Conservation (phyloP, 306 rosid species). For the Cyclanthera cordifolia region DNA sequence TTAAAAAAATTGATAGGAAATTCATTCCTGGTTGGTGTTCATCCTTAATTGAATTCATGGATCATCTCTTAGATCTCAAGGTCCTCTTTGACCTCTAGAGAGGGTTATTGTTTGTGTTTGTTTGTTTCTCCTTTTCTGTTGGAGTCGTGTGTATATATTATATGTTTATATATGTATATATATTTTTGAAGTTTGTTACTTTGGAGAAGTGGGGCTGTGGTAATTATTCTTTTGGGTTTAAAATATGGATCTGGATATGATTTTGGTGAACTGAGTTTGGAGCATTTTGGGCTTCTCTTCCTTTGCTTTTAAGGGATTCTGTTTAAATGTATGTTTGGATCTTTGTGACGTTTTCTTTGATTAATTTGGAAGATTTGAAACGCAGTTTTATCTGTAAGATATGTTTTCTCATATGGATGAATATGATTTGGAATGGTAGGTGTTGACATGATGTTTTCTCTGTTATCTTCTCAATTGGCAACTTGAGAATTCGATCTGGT, state of each 20-base stretch:
- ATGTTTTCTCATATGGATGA: not conserved
- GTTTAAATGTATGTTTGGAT: not conserved
- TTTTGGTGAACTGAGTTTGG: not conserved
- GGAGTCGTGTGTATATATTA: too few species aligned
- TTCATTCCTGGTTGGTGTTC: too few species aligned
- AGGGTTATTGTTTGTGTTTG: too few species aligned
- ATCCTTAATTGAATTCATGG: too few species aligned
- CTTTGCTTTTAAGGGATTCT: slow-evolving; percentile 7
- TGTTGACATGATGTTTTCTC: not conserved
- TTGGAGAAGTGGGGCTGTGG: not conserved
- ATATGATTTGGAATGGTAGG: not conserved
- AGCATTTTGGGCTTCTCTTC: not conserved
- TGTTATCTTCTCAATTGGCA: not conserved
- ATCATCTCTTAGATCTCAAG: too few species aligned
- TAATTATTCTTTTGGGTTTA: not conserved
- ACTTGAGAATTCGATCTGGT: not conserved
- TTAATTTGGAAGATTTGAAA: not conserved
- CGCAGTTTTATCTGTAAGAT: not conserved
- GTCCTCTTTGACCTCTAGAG: too few species aligned
- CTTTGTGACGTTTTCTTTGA: not conserved
- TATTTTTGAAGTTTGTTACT: not conserved
- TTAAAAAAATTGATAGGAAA: too few species aligned
- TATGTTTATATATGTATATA: too few species aligned
- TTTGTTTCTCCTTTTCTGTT: too few species aligned
- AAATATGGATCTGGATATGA: slow-evolving; percentile 10